These are phyloP conservation scores for Penicillium sclerotiorum DNA, from an alignment of 2,329 filamentous ascomycete species.

Conservation along the genomic window DNA sequence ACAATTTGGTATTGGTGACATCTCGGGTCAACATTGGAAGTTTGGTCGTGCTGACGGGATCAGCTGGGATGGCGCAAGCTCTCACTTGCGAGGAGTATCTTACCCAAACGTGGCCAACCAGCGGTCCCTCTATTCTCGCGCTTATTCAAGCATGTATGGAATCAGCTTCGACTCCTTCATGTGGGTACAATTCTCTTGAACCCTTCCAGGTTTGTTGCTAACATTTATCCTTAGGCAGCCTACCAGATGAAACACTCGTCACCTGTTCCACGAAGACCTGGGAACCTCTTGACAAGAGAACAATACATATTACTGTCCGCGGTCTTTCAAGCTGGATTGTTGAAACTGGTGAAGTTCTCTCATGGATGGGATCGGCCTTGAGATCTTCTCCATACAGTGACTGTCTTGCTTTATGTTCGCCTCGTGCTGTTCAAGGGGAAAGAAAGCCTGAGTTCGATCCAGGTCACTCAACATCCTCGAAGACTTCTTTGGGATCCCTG, in stretches of 20 bases:
- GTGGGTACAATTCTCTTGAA: not conserved
- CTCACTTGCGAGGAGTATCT: slow-evolving; percentile 26
- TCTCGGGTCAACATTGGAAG: not conserved
- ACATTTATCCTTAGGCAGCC: not conserved
- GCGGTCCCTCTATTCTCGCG: slow-evolving; percentile 7
- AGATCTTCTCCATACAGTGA: slow-evolving; percentile 23
- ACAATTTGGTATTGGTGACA: not conserved
- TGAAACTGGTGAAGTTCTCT: slow-evolving; percentile 41
- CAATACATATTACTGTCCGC: not conserved
- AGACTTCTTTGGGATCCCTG: not conserved
- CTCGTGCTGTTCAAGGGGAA: not conserved
- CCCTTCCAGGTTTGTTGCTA: not conserved
- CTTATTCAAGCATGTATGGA: not conserved
- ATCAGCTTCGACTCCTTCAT: too few relatives aligned
- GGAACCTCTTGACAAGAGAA: not conserved
- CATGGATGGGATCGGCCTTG: slow-evolving; percentile 39
- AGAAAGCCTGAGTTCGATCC: not conserved
- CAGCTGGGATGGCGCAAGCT: slow-evolving; percentile 24
- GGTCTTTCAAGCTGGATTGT: slow-evolving; percentile 18
- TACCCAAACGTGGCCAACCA: slow-evolving; percentile 23
- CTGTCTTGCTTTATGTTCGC: slow-evolving; percentile 18
- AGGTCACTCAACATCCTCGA: too few relatives aligned
- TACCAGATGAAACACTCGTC: not conserved
- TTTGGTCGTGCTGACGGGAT: slow-evolving; percentile 14
- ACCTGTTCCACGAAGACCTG: too few relatives aligned